These are phyloP conservation scores for Mycosphaerella sp. DNA, from an alignment of 2,329 filamentous ascomycete species.

Conservation along the genomic window DNA sequence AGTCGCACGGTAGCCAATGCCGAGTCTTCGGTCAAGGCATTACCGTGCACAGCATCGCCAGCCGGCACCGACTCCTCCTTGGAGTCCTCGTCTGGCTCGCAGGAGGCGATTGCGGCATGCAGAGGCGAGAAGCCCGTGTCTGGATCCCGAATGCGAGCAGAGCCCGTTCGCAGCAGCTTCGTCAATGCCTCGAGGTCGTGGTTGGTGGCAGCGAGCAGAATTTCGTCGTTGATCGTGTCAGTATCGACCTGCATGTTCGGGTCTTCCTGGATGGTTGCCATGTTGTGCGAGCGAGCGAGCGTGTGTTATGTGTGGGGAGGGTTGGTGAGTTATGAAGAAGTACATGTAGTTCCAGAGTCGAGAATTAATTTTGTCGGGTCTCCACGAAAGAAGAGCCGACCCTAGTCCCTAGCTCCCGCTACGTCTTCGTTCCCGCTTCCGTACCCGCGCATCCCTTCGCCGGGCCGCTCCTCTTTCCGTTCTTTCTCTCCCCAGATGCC, in stretches of 20 bases:
- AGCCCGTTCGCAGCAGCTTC: conserved; percentile 59
- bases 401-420: background rate
- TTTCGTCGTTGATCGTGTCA: conserved; percentile 49
- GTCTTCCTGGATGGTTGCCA: conserved; percentile 11
- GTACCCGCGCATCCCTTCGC: too few relatives aligned
- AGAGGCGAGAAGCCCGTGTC: conserved; percentile 81
- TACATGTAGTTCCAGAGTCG: too few relatives aligned
- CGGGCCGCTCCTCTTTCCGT: background rate
- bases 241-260: conserved; percentile 34
- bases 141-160: conserved; percentile 71
- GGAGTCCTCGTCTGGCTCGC: conserved; percentile 40
- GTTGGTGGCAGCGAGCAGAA: conserved; percentile 60
- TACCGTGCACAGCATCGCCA: conserved; percentile 32
- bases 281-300: background rate
- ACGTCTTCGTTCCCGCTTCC: too few relatives aligned
- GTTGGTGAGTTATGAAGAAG: background rate
- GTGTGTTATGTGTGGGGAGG: background rate
- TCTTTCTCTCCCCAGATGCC: background rate
- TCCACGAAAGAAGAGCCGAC: background rate
- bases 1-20: conserved; percentile 65
- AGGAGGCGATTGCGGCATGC: conserved; percentile 75
- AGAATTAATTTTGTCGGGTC: background rate
- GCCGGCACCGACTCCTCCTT: conserved; percentile 29
- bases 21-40: conserved; percentile 46
- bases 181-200: conserved; percentile 64